Evolutionary conservation across 202 grass and related monocot species (phyloP).

Genomic region (Setaria viridis): DNA sequence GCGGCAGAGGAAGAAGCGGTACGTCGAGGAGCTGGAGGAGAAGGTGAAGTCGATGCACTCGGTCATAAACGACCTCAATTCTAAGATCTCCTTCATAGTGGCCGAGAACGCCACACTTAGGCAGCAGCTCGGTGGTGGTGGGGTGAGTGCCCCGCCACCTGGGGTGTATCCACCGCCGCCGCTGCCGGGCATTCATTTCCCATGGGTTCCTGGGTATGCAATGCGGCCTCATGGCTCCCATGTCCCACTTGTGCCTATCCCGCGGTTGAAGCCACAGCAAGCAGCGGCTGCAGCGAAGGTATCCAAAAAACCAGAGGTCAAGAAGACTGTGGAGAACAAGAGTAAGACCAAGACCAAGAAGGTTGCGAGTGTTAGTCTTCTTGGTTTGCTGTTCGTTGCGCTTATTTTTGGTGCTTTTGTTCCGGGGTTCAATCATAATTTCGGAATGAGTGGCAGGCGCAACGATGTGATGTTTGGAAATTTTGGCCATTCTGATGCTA

Average conservation of each 20-base stretch:
- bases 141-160: constrained; percentile 51
- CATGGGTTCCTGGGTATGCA: constrained; percentile 88
- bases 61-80: constrained; percentile 86
- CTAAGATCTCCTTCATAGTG: constrained; percentile 79
- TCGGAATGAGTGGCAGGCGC: constrained; percentile 48
- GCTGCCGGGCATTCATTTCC: constrained; percentile 71
- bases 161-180: constrained; percentile 56
- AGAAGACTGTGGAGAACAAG: constrained; percentile 63
- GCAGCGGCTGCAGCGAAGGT: constrained; percentile 49
- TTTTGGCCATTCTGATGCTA: constrained; percentile 56
- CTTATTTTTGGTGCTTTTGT: constrained; percentile 67
- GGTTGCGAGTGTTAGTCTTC: constrained; percentile 83
- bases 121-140: constrained; percentile 60
- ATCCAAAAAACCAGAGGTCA: constrained; percentile 69
- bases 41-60: constrained; percentile 94
- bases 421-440: constrained; percentile 61
- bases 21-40: constrained; percentile 93
- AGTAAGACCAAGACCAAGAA: constrained; percentile 79
- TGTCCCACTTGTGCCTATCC: constrained; percentile 89
- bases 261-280: constrained; percentile 77
- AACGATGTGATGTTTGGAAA: constrained; percentile 37
- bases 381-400: constrained; percentile 73
- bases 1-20: constrained; percentile 90
- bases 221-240: constrained; percentile 73
- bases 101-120: constrained; percentile 78